A percentile compares a stretch with the other conserved stretches of the same genome.
Conservation (phyloP, 305 asterid species). For the Fraxinus ornus region DNA sequence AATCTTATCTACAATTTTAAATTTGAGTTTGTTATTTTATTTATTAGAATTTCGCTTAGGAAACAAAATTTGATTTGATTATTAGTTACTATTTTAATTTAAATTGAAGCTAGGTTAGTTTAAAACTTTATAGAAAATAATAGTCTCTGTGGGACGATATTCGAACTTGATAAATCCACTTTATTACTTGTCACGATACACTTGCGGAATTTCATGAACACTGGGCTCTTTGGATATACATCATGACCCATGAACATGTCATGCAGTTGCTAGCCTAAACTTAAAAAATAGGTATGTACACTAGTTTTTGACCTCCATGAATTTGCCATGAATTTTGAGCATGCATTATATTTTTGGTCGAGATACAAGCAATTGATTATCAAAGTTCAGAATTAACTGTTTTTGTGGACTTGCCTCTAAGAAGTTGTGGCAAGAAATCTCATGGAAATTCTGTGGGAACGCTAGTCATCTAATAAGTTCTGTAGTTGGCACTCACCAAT, state of each 20-base stretch:
- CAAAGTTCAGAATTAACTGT: background rate
- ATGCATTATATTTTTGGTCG: background rate
- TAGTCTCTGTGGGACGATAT: too few relatives aligned
- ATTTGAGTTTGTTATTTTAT: too few relatives aligned
- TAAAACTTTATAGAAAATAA: too few relatives aligned
- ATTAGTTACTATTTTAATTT: too few relatives aligned
- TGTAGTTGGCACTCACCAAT: background rate
- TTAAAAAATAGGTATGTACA: background rate
- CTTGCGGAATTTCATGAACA: too few relatives aligned
- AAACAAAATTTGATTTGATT: too few relatives aligned
- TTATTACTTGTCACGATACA: too few relatives aligned
- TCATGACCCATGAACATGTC: background rate
- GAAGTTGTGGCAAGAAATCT: background rate
- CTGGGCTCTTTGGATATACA: background rate
- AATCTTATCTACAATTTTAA: too few relatives aligned
- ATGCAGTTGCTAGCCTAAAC: background rate
- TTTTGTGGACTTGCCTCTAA: background rate
- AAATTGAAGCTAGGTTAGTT: too few relatives aligned
- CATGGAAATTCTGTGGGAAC: background rate
- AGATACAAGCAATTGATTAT: background rate
- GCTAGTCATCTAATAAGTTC: background rate
- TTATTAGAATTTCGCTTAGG: too few relatives aligned
- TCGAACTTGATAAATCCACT: too few relatives aligned
- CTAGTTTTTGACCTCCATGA: background rate
- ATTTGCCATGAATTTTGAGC: background rate